Base-by-base conservation (phyloP, 768 basidiomycete species). In the Kondoa subrosea region DNA sequence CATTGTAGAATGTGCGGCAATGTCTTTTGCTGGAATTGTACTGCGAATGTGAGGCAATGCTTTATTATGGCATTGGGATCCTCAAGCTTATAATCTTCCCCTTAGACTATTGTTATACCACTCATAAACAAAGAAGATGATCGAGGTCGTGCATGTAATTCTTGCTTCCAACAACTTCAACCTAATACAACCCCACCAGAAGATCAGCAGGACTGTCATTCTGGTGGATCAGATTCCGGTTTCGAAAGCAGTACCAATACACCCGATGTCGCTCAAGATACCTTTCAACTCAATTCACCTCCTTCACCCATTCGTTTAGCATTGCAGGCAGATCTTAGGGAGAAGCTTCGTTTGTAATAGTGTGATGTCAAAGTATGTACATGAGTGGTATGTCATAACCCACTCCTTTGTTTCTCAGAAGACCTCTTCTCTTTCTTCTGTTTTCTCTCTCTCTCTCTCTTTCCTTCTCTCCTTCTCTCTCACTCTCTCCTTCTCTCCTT, bases 1-100 rank as follows among this genome's bases (percentile, higher is more conserved):
- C 95, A 99, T 76, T 99, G 95, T 78, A 85, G 95, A 15, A 91
- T 97, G 77, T 97, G 95, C 75, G 91, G 91, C 0, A 77, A 85
- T 60, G 88, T 91, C 73, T 85, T 93, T 4, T 93, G 91, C 77
- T 84, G 84, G n/a, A 76, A 77, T 2, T 95, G 91, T 77, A 91
- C 89, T 12, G 83, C 82, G 14, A 82, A 84, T 79, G 91, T 90
- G 73, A 69, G 33, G n/a, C n/a, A n/a, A 21, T 64, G 26, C 15
- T 65, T n/a, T 30, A 30, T 26, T 58, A 27, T 58, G 57, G 14
- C 4, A 27, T 16, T 66, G 34, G 4, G 34, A 40, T 34, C 3
- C 57, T 15, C 14, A 14, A 64, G 34, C 59, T 29, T 17, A 57
- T 59, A 56, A 25, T 70, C 34, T 3, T 30, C 57, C n/a, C n/a